phyloP scores from a whole-genome alignment of 2,329 filamentous ascomycete species.

The Scedosporium apiospermum region DNA sequence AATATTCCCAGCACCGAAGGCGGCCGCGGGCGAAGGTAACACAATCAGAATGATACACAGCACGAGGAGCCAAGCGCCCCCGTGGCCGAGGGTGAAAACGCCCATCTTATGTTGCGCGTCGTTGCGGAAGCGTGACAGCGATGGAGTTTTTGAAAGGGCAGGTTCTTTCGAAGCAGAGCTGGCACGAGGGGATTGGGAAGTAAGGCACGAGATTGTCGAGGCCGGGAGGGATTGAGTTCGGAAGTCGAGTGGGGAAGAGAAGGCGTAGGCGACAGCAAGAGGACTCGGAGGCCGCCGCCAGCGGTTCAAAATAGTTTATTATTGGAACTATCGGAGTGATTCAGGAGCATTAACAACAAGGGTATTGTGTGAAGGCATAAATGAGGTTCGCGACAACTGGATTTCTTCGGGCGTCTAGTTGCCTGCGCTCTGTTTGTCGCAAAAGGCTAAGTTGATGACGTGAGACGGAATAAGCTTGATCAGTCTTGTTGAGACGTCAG shows the following conservation, averaged over 20 bases:
- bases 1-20: constrained; percentile 64
- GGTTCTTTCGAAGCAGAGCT: too few species aligned
- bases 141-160: too few species aligned
- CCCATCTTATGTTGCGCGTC: constrained; percentile 28
- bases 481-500: too few species aligned
- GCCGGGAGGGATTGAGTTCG: background rate
- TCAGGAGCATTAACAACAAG: background rate
- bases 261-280: background rate
- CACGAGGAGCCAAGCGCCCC: constrained; percentile 41
- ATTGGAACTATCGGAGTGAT: background rate
- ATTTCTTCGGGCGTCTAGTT: too few species aligned
- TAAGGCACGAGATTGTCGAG: background rate
- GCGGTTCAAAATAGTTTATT: background rate
- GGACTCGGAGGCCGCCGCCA: background rate
- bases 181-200: background rate
- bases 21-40: constrained; percentile 45
- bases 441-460: background rate
- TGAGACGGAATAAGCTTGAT: background rate
- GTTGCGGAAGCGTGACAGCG: background rate
- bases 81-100: constrained; percentile 33
- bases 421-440: too few species aligned
- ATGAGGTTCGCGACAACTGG: too few species aligned
- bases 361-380: too few species aligned
- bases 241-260: background rate
- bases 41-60: constrained; percentile 44